Conservation (phyloP, 2,329 filamentous ascomycete species). For the Ophiostoma triangulosporum region DNA sequence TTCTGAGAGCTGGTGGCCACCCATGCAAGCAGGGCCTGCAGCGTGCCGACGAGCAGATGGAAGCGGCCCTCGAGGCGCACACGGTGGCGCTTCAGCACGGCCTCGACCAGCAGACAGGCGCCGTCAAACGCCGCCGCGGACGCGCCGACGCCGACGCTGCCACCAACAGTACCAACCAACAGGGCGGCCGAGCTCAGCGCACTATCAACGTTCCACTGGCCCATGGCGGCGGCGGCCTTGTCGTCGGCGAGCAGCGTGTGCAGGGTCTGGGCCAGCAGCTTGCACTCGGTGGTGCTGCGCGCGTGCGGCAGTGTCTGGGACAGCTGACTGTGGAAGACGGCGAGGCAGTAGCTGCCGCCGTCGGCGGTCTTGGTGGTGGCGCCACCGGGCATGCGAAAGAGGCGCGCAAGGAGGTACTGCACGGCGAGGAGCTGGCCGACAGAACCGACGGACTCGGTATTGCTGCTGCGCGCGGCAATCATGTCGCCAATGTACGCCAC, state of each 20-base stretch:
- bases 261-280: constrained; percentile 28
- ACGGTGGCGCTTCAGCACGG: constrained; percentile 44
- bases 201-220: constrained; percentile 44
- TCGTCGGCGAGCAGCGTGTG: constrained; percentile 31
- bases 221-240: constrained; percentile 34
- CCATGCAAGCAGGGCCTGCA: constrained; percentile 42
- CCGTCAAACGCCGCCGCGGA: constrained; percentile 26
- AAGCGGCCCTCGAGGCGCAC: constrained; percentile 49
- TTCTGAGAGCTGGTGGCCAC: constrained; percentile 31
- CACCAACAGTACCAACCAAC: constrained; percentile 15
- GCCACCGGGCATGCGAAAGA: constrained; percentile 17
- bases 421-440: constrained; percentile 32
- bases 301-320: constrained; percentile 19
- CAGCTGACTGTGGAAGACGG: constrained; percentile 29
- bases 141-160: neutral
- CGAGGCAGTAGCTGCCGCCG: constrained; percentile 23
- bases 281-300: constrained; percentile 21
- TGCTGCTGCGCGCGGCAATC: neutral
- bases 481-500: constrained; percentile 25
- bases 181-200: constrained; percentile 33
- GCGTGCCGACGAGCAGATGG: constrained; percentile 39
- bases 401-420: constrained; percentile 26
- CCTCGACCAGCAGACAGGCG: constrained; percentile 40
- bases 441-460: constrained; percentile 4
- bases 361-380: constrained; percentile 1